Base-by-base conservation (phyloP, 768 basidiomycete genomes). In the Boletus fagicola region DNA sequence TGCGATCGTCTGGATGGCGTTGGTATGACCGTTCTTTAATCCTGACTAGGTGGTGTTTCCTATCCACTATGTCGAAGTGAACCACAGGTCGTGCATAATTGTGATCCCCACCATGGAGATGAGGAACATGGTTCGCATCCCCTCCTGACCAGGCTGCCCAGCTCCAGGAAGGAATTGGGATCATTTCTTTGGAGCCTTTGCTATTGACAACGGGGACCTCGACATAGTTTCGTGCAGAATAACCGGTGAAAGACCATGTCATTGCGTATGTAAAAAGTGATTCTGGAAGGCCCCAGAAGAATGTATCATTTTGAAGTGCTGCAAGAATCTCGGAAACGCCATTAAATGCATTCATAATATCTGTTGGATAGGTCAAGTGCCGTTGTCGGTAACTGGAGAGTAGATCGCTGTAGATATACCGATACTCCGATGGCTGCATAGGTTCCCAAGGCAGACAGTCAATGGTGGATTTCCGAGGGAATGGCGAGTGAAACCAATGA, bases 101-200 rank as follows among this genome's bases (percentile, higher is more conserved):
- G 28, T 5, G 3, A 28, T 28, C 1, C 6, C 28, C 28, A 28
- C 3, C 28, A 28, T 28, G 28, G 28, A 28, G 28, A 28, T 4
- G 6, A 28, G 28, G 28, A 28, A 5, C 3, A 5, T 28, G 3
- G 28, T 28, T 28, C 28, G 28, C 4, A 5, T 28, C 28, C 28
- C 6, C 12, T 11, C 42, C 59, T 20, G 53, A 60, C 54, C 54
- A 55, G 13, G 54, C 49, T 5, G 39, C 33, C 62, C 63, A 64
- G 30, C 63, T 64, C 63, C 62, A 64, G 11, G 62, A 64, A 35
- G 62, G 63, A 4, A 64, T 38, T 2, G 52, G 53, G 1, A 64
- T 26, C 43, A 50, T 54, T 31, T 53, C 15, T 39, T 42, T 53
- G 0, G 58, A 43, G 10, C 56, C 62, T 0, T 62, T 20, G 30